phyloP scores from a whole-genome alignment of 2,329 filamentous ascomycete species.

The Penicillium freii region DNA sequence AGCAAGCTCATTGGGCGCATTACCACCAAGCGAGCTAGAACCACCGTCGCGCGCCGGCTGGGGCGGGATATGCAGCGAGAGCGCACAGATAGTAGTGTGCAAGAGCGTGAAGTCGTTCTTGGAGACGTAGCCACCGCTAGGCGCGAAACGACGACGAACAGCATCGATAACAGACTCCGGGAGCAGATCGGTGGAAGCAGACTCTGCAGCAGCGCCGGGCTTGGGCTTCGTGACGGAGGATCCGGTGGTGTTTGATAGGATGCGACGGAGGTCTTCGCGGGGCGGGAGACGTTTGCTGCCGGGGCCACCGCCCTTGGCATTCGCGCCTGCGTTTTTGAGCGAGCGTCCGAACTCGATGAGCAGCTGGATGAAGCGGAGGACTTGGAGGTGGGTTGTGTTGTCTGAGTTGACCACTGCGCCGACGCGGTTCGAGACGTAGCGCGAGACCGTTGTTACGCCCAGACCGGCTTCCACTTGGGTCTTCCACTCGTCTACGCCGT shows the following conservation, averaged over 20 bases:
- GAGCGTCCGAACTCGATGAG: constrained; percentile 44
- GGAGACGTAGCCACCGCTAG: constrained; percentile 35
- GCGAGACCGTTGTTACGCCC: constrained; percentile 40
- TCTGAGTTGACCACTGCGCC: constrained; percentile 38
- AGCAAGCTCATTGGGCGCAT: constrained; percentile 39
- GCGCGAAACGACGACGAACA: constrained; percentile 44
- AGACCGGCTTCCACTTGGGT: constrained; percentile 37
- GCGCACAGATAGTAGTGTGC: constrained; percentile 47
- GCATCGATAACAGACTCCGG: constrained; percentile 42
- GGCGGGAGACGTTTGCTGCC: constrained; percentile 43
- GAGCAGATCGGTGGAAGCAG: constrained; percentile 23
- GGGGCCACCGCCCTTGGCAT: constrained; percentile 27
- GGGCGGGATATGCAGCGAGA: constrained; percentile 48
- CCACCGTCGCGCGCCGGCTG: constrained; percentile 39
- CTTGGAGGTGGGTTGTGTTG: constrained; percentile 43
- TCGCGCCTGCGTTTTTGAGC: constrained; percentile 32
- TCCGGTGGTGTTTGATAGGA: constrained; percentile 34
- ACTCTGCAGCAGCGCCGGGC: constrained; percentile 19
- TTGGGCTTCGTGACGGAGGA: constrained; percentile 11
- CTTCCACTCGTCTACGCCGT: constrained; percentile 45
- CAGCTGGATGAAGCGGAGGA: constrained; percentile 47
- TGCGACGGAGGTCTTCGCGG: constrained; percentile 40
- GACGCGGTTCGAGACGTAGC: constrained; percentile 47
- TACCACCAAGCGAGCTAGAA: constrained; percentile 36
- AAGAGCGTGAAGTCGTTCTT: constrained; percentile 44